Base-by-base conservation (phyloP, 2,329 filamentous ascomycete genomes). In the Arachnomyces sp. region DNA sequence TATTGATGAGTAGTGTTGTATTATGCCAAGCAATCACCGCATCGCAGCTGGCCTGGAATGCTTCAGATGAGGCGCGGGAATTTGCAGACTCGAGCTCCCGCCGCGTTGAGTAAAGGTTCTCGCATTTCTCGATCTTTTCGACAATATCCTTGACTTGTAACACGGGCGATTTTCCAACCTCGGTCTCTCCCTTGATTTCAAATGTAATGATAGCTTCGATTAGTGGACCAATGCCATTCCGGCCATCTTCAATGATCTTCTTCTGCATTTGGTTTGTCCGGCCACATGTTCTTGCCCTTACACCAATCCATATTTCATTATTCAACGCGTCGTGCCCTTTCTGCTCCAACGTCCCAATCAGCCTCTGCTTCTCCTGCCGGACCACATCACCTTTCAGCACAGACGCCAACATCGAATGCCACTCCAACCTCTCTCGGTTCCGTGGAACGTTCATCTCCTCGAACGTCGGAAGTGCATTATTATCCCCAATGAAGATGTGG, bases 381-480 rank as follows among this genome's bases (percentile, higher is more conserved):
- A 98, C 90, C 7, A 98, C 92, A 61, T 98, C 92, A 49, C 92
- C 92, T 1, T 89, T 95, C 50, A 98, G 69, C 3, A 98, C 92
- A 11, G 90, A 93, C 44, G 90, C 86, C 42, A 98, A 69, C 92
- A 98, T 98, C 3, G 87, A 87, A 65, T 98, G 89, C 92, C 92
- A 98, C 65, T 98, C 92, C 16, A 98, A 71, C 33, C 90, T 75
- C 63, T 96, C 92, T 45, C 89, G 77, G 56, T 89, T 95, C 47
- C 82, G 80, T 1, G 88, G 85, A 52, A 95, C 85, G 61, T 85
- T 84, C 38, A 96, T 65, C 60, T 98, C 92, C 55, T 96, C 92
- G 16, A 86, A 74, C 3, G 86, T 92, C 1, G 89, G 89, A 53
- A 92, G 85, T 49, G 87, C 77, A 50, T 92, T 84, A 54, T 95